Base-by-base conservation (phyloP, 2,329 filamentous ascomycete genomes). In the Paecilomyces dactylethromorphus region DNA sequence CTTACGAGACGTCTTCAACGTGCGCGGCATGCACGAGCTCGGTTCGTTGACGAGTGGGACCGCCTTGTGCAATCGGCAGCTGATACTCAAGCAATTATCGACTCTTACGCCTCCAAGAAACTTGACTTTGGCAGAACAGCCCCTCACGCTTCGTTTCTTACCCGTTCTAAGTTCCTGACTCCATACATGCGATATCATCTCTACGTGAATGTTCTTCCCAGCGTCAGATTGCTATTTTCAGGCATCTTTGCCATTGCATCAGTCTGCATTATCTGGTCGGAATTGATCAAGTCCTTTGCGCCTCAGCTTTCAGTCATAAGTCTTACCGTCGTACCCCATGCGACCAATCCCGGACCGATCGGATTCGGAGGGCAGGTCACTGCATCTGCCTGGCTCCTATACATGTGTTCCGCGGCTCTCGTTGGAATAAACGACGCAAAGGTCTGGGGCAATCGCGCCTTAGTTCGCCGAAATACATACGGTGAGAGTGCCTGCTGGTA, bases 401-500 rank as follows among this genome's bases (percentile, higher is more conserved):
- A 99, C 79, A 99, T 99, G 94, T 96, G 90, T 72, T 82, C 89
- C 13, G 92, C 92, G 53, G 91, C 94, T 4, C 84, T 97, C 55
- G 89, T 86, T 59, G 92, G 92, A 7, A 87, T 99, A 69, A 91
- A 88, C 13, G 91, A 96, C 70, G 91, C 96, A 66, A 95, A 94
- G 69, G 92, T 97, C n/a, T 99, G 94, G 94, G 90, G 94, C 58
- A 94, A 95, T 54, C 87, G 94, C 33, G 93, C 94, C 0, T 81
- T 99, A 5, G 93, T 97, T 53, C 86, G 85, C 60, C 87, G 94
- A 59, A 94, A 96, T 70, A 99, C 94, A 0, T 93, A 95, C 59
- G 87, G 91, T 61, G 94, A 97, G 72, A 91, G 88, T 55, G 94
- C 94, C 0, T 95, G 93, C 65, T 99, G 95, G 92, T 99, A 97